Base-by-base conservation (phyloP, 2,329 filamentous ascomycete genomes). In the Fonsecaea monophora region DNA sequence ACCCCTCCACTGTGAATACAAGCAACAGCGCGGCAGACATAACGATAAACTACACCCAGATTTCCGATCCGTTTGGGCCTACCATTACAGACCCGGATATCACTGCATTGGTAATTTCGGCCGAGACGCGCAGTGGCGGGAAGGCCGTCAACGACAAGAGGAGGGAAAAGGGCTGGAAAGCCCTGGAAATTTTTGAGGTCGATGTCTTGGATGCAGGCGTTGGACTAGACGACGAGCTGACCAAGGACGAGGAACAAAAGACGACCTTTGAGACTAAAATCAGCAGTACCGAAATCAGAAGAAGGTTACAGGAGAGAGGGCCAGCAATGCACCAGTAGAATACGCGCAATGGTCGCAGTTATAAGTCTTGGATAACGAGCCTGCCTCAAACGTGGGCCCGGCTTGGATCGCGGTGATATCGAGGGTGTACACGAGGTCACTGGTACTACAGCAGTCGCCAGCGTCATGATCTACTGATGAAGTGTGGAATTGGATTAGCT, bases 21-120 rank as follows among this genome's bases (percentile, higher is more conserved):
- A 21, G 53, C 30, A 13, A n/a, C 8, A 9, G 10, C 53, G 35
- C 7, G 15, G 34, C 21, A 18, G 63, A 64, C 21, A 81, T 97
- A 64, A 80, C 83, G 2, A 85, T 97, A 58, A 90, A 91, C 72
- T 93, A 92, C 75, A 91, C 94, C 54, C 87, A 93, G 75, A 93
- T 99, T 62, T 89, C 90, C 73, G 94, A 99, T 76, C 86, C 91
- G 0, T 98, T 90, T 78, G 95, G 95, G 0, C 95, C 95, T 3
- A 97, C 95, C 0, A 91, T 96, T 68, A 92, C 92, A 0, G 89
- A 94, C 65, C 86, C 92, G 76, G 82, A 85, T 35, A 90, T 98
- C 69, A 88, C 90, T 53, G 92, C 90, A 0, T 83, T 99, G 63
- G 90, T 97, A 2, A 89, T 98, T 5, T 97, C 94, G 5, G 89